Evolutionary conservation across 495 filamentous ascomycete species (phyloP).

Genomic region (Pyrenopolyporus hunteri): DNA sequence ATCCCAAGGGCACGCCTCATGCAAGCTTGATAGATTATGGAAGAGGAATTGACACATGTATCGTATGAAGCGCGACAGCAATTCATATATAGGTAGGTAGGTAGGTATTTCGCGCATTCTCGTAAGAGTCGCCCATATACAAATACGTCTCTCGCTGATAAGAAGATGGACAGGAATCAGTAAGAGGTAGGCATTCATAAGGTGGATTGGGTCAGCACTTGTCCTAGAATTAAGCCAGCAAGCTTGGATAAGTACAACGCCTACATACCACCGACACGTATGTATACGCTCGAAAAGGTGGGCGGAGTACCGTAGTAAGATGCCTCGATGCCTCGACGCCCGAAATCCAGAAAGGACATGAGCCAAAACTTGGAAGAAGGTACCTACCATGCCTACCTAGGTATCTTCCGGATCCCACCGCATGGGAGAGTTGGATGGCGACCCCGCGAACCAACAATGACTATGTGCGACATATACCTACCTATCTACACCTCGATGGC

Average conservation of each 20-base stretch:
- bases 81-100: not conserved
- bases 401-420: conserved; percentile 26
- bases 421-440: conserved; percentile 20
- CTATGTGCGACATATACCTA: conserved; percentile 11
- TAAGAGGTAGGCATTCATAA: not conserved
- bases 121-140: not conserved
- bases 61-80: not conserved
- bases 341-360: conserved; percentile 5
- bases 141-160: not conserved
- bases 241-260: too few species aligned
- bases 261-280: not conserved
- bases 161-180: not conserved
- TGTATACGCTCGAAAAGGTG: conserved; percentile 10
- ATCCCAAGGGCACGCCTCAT: not conserved
- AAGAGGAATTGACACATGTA: not conserved
- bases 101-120: not conserved
- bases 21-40: not conserved
- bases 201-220: conserved; percentile 2
- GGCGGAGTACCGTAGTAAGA: conserved; percentile 18
- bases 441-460: conserved; percentile 22
- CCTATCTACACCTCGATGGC: not conserved
- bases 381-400: too few species aligned
- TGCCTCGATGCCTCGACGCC: conserved; percentile 16
- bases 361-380: conserved; percentile 25
- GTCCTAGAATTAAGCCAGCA: not conserved